phyloP scores from a whole-genome alignment of 768 basidiomycete genomes.

The Gelatoporia subvermispora region DNA sequence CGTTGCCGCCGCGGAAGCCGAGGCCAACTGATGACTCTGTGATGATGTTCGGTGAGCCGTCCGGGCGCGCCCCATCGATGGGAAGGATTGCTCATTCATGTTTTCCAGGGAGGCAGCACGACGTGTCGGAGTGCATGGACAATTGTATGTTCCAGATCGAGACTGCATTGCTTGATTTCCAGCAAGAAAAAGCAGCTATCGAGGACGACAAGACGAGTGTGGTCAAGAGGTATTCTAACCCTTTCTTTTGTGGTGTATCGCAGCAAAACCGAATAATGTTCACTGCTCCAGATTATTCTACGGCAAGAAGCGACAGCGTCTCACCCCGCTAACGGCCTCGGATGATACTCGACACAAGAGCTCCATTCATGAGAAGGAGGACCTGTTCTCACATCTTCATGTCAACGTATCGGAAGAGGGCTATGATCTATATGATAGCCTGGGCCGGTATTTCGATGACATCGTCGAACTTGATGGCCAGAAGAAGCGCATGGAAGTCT shows the following conservation, averaged over 20 bases:
- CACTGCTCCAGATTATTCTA: slow-evolving; percentile 65
- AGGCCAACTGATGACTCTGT: slow-evolving; percentile 59
- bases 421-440: slow-evolving; percentile 89
- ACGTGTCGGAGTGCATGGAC: slow-evolving; percentile 98
- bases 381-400: slow-evolving; percentile 89
- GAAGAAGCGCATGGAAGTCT: slow-evolving; percentile 84
- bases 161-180: slow-evolving; percentile 79
- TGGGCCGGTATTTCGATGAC: slow-evolving; percentile 89
- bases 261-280: too few relatives aligned
- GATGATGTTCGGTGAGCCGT: slow-evolving; percentile 82
- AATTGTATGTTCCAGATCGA: slow-evolving; percentile 99
- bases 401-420: slow-evolving; percentile 89
- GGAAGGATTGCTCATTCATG: slow-evolving; percentile 5
- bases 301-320: slow-evolving; percentile 73
- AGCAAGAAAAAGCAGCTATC: slow-evolving; percentile 38
- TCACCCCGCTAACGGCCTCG: slow-evolving; percentile 31
- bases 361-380: slow-evolving; percentile 80
- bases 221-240: slow-evolving; percentile 64
- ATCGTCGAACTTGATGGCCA: slow-evolving; percentile 83
- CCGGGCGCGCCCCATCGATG: neutral
- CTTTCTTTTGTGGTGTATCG: neutral
- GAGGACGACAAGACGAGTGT: slow-evolving; percentile 65
- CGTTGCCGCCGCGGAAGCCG: slow-evolving; percentile 52
- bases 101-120: slow-evolving; percentile 82
- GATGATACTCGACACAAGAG: slow-evolving; percentile 36